Evolutionary conservation across 192 early-diverging fungal species (phyloP).

Genomic region (Chytriomyces hyalinus): DNA sequence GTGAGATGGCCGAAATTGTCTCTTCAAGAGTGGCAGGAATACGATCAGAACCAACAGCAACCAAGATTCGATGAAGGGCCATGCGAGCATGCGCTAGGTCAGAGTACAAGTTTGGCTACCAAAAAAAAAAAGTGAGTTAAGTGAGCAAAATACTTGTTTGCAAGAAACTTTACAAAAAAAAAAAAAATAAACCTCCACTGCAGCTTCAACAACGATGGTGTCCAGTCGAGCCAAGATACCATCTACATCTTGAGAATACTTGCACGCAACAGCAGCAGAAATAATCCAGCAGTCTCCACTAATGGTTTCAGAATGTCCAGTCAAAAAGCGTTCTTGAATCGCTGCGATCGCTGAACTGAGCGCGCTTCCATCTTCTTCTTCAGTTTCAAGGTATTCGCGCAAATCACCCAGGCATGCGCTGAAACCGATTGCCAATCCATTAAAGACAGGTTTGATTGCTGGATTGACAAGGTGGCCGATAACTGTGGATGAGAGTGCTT

Average conservation of each 20-base stretch:
- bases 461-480: background rate
- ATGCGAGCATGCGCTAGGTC: background rate
- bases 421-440: constrained; percentile 7
- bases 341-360: background rate
- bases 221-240: background rate
- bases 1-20: background rate
- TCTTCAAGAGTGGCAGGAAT: background rate
- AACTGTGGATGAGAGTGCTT: background rate
- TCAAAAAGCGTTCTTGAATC: background rate
- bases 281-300: constrained; percentile 22
- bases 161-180: background rate
- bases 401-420: background rate
- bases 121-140: too few species aligned
- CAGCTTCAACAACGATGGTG: background rate
- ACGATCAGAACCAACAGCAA: background rate
- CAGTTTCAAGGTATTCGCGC: constrained; percentile 7
- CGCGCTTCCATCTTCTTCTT: background rate
- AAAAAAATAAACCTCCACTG: background rate
- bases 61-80: background rate
- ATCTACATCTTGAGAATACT: background rate
- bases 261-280: background rate
- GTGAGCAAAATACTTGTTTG: background rate
- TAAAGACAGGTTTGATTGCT: background rate
- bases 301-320: background rate
- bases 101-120: background rate